Percentiles rank a stretch among this genome's conserved stretches.
Conservation (phyloP, 106 monocot genomes). For the Dioscorea alata region DNA sequence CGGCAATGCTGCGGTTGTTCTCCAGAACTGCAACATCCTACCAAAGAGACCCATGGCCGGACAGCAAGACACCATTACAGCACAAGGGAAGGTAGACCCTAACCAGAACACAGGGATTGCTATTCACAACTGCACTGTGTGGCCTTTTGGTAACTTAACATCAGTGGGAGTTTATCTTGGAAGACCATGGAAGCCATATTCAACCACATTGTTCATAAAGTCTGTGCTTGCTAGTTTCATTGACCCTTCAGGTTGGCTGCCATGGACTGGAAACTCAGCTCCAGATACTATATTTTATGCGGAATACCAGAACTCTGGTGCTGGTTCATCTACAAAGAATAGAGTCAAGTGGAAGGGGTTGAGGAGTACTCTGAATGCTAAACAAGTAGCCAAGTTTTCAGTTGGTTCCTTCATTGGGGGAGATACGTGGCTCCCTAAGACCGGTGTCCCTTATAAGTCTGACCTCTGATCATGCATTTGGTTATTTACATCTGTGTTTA, state of each 20-base stretch:
- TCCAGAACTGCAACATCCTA: conserved; percentile 69
- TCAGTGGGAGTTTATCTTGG: conserved; percentile 45
- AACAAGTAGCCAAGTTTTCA: conserved; percentile 26
- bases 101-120: conserved; percentile 68
- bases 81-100: conserved; percentile 62
- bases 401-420: conserved; percentile 8
- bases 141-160: background rate
- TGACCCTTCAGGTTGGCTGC: conserved; percentile 59
- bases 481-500: no score
- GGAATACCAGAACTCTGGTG: conserved; percentile 51
- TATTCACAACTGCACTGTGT: conserved; percentile 47
- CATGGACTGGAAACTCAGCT: conserved; percentile 61
- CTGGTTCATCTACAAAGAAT: conserved; percentile 26
- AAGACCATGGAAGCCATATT: conserved; percentile 75
- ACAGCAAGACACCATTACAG: conserved; percentile 77
- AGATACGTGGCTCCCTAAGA: background rate
- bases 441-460: background rate
- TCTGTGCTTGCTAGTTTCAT: conserved; percentile 51
- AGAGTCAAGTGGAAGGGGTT: conserved; percentile 55
- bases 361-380: conserved; percentile 23
- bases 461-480: no score
- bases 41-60: conserved; percentile 56
- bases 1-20: conserved; percentile 74
- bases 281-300: conserved; percentile 51
- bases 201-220: conserved; percentile 67